These are phyloP conservation scores for Termitomyces titanicus DNA, from an alignment of 768 basidiomycete species.

Conservation along the genomic window DNA sequence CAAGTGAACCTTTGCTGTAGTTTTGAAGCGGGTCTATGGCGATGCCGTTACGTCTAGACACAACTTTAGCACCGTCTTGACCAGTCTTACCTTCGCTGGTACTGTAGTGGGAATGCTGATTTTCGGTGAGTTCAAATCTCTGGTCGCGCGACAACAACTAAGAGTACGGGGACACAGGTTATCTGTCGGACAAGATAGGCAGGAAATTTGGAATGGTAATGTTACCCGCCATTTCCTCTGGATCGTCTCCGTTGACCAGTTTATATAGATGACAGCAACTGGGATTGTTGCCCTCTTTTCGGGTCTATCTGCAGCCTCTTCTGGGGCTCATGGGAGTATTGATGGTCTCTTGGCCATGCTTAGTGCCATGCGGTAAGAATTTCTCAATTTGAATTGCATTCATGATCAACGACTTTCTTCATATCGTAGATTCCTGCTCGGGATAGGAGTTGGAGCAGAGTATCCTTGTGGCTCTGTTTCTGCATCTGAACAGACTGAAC, in stretches of 20 bases:
- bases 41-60: slow-evolving; percentile 41
- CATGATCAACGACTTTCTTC: neutral
- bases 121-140: slow-evolving; percentile 45
- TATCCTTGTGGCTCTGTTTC: slow-evolving; percentile 91
- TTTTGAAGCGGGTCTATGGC: slow-evolving; percentile 72
- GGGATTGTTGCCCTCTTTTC: slow-evolving; percentile 85
- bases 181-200: slow-evolving; percentile 82
- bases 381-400: neutral
- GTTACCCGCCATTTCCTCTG: neutral
- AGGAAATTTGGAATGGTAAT: slow-evolving; percentile 85
- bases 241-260: slow-evolving; percentile 9
- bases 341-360: slow-evolving; percentile 75
- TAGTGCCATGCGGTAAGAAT: slow-evolving; percentile 63
- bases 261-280: slow-evolving; percentile 68
- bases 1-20: slow-evolving; percentile 27
- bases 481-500: slow-evolving; percentile 87
- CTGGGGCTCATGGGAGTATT: slow-evolving; percentile 72
- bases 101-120: slow-evolving; percentile 81
- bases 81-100: slow-evolving; percentile 78
- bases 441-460: slow-evolving; percentile 85
- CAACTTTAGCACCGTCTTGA: slow-evolving; percentile 62
- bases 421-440: slow-evolving; percentile 68
- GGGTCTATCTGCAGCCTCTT: slow-evolving; percentile 75
- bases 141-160: neutral
- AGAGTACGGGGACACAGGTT: slow-evolving; percentile 35